These are phyloP conservation scores for Sesbania bispinosa DNA, from an alignment of 306 rosid genomes.

Conservation along the genomic window DNA sequence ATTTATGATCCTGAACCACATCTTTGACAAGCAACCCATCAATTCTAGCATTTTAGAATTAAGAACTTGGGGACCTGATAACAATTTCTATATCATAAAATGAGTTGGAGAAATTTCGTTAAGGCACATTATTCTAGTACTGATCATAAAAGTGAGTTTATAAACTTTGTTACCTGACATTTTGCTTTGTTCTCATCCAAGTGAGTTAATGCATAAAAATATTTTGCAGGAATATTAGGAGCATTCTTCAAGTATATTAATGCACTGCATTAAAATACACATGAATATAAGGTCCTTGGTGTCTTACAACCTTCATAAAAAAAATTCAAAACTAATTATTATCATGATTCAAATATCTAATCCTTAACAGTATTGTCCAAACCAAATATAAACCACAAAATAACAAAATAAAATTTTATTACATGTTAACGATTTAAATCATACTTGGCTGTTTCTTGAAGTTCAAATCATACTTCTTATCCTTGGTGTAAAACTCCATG, in stretches of 20 bases:
- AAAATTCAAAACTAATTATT: too few relatives aligned
- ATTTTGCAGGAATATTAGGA: conserved; percentile 89
- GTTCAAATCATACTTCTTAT: too few relatives aligned
- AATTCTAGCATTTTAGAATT: conserved; percentile 83
- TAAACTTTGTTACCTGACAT: conserved; percentile 69
- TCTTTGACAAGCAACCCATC: conserved; percentile 81
- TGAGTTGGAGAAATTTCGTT: conserved; percentile 1
- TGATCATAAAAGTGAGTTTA: not conserved
- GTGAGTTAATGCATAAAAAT: conserved; percentile 92
- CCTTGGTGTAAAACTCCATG: too few relatives aligned
- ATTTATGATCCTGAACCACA: conserved; percentile 78
- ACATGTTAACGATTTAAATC: too few relatives aligned
- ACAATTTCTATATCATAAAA: conserved; percentile 19
- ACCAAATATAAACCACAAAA: too few relatives aligned
- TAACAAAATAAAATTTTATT: too few relatives aligned
- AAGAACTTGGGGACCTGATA: conserved; percentile 91
- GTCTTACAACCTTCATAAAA: too few relatives aligned
- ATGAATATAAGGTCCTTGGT: conserved; percentile 22
- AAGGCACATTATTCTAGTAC: not conserved
- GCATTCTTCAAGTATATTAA: conserved; percentile 95
- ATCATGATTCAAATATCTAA: too few relatives aligned
- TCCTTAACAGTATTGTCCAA: too few relatives aligned
- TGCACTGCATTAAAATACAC: conserved; percentile 52
- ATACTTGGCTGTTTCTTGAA: too few relatives aligned
- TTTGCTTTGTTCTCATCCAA: conserved; percentile 95